Evolutionary conservation across 371 early-diverging fungal genomes (phyloP), one percentile per base, ranked within the genome.

Genomic region (Fennellomyces sp.): DNA sequence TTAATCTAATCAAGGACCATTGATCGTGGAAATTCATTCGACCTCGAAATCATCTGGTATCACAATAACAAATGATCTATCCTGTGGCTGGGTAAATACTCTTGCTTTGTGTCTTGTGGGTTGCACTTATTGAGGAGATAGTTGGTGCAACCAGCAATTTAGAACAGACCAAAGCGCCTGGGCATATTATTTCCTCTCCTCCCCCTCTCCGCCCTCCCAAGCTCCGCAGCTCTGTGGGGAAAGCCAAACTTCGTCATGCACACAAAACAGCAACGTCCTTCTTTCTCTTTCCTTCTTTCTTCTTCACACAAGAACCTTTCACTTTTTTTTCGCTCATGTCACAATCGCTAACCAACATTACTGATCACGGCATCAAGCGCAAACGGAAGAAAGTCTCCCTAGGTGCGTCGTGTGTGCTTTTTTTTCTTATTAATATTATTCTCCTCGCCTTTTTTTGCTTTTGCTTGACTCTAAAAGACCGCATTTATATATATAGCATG

Each of bases 401-500:
- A 21, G 60, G 60, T 60, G 26, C 28, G n/a, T 21, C 23, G 60
- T 60, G 26, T 30, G n/a, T 21, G 12, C 55, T 5, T 54, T n/a
- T 54, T 21, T 23, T 25, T 21, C 7, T 21, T 5, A 41, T 6
- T 15, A n/a, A 41, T n/a, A 13, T 45, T 17, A 15, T 42, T 17
- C 23, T 45, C 23, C 45, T 45, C 45, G 23, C 45, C n/a, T 15
- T 21, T 5, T 21, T 45, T 45, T 21, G n/a, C n/a, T n/a, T n/a
- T n/a, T n/a, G n/a, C n/a, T n/a, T n/a, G n/a, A n/a, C n/a, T n/a
- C n/a, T n/a, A n/a, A n/a, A n/a, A n/a, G n/a, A n/a, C n/a, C 25
- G 19, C 23, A 21, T 45, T 23, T 12, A 11, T 4, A 5, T 35
- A 30, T 45, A 26, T 53, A 84, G 91, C 91, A 23, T 91, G 91